A percentile compares a stretch with the other conserved stretches of the same genome.
Conservation (phyloP, 208 protist genomes). For the Blastocrithidia nonstop region DNA sequence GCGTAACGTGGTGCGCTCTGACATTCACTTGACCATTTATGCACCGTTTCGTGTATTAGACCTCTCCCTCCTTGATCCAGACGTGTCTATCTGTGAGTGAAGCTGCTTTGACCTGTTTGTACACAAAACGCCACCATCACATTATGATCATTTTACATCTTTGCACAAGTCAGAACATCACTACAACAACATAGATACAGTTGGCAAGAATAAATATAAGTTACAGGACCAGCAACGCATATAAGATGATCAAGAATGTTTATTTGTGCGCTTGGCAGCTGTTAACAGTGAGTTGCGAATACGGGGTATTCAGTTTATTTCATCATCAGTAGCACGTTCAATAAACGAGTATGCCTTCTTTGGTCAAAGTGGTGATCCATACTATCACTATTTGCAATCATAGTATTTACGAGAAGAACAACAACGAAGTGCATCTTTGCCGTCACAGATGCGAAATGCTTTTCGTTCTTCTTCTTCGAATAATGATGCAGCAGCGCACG, state of each 20-base stretch:
- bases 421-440: no score
- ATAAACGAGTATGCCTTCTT: constrained; percentile 42
- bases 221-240: constrained; percentile 14
- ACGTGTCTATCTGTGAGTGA: constrained; percentile 55
- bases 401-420: background rate
- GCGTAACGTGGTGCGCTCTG: constrained; percentile 7
- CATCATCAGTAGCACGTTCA: constrained; percentile 21
- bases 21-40: constrained; percentile 31
- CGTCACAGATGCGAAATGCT: no score
- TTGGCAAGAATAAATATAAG: background rate
- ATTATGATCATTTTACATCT: no score
- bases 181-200: no score
- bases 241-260: constrained; percentile 25
- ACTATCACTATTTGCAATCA: background rate
- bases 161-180: no score
- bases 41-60: constrained; percentile 63
- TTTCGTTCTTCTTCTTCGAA: background rate
- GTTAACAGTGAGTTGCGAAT: constrained; percentile 70
- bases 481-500: constrained; percentile 5
- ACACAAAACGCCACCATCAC: constrained; percentile 22
- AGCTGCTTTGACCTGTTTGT: constrained; percentile 55
- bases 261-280: constrained; percentile 52
- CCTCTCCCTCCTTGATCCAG: constrained; percentile 28
- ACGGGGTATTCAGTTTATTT: constrained; percentile 49
- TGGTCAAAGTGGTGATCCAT: constrained; percentile 37